A percentile compares a stretch with the other conserved stretches of the same genome.
Evolutionary conservation across 805 yeast species (phyloP).

Genomic region (Grigorovia jiainica): DNA sequence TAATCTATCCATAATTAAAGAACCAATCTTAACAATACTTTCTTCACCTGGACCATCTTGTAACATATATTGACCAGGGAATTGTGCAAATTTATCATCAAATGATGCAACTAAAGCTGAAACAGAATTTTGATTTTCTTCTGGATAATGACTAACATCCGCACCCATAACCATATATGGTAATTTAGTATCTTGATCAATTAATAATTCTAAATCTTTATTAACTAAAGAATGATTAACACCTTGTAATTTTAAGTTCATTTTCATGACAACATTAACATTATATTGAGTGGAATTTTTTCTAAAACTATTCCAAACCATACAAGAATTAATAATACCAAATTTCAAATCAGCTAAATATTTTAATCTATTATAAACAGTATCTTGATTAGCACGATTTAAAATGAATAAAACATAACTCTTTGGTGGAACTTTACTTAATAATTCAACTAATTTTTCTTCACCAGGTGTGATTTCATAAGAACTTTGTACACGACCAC

Average conservation of each 20-base stretch:
- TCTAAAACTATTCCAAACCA: constrained; percentile 15
- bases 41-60: constrained; percentile 17
- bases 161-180: constrained; percentile 18
- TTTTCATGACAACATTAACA: constrained; percentile 17
- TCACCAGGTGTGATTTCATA: constrained; percentile 13
- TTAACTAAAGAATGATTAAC: constrained; percentile 12
- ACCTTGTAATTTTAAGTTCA: constrained; percentile 17
- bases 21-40: constrained; percentile 13
- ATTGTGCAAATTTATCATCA: constrained; percentile 15
- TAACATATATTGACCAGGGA: constrained; percentile 16
- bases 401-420: constrained; percentile 13
- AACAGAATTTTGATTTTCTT: constrained; percentile 16
- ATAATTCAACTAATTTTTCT: constrained; percentile 5
- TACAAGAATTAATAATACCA: constrained; percentile 17
- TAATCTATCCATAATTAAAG: constrained; percentile 10
- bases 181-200: constrained; percentile 11
- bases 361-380: constrained; percentile 15
- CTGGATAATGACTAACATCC: constrained; percentile 21
- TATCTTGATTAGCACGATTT: constrained; percentile 6
- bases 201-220: constrained; percentile 7
- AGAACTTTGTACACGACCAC: constrained; percentile 7
- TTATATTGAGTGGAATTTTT: constrained; percentile 14
- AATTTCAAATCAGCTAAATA: constrained; percentile 14
- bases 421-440: constrained; percentile 11
- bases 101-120: constrained; percentile 15